A percentile compares a stretch with the other conserved stretches of the same genome.
Evolutionary conservation across 1,139 yeast genomes (phyloP).

Genomic region (Hanseniaspora gamundiae): DNA sequence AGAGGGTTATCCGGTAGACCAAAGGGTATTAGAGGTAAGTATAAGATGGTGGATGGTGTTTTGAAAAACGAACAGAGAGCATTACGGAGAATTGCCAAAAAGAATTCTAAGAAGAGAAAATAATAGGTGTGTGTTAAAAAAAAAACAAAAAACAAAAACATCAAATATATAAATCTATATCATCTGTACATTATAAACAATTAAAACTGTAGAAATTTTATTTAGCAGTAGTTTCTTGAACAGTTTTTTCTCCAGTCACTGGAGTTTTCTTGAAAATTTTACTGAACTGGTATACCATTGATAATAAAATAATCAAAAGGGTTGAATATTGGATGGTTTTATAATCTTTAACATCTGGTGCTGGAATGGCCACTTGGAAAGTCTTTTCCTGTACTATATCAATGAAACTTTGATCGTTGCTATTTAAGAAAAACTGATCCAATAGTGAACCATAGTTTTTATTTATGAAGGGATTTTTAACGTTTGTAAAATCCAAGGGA

Average conservation of each 20-base stretch:
- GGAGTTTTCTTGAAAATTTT: slow-evolving; percentile 16
- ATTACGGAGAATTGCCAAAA: slow-evolving; percentile 77
- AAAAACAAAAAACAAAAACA: too few relatives aligned
- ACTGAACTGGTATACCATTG: slow-evolving; percentile 24
- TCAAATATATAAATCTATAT: too few relatives aligned
- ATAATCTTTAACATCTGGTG: slow-evolving; percentile 22
- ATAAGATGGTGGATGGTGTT: slow-evolving; percentile 98
- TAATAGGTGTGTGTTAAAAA: neutral
- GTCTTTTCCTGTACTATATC: slow-evolving; percentile 21
- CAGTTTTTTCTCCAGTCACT: neutral
- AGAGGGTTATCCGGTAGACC: slow-evolving; percentile 92
- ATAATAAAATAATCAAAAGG: slow-evolving; percentile 20
- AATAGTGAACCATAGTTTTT: slow-evolving; percentile 5
- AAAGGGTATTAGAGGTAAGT: slow-evolving; percentile 90
- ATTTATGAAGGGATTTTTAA: slow-evolving; percentile 3
- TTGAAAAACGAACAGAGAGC: slow-evolving; percentile 97
- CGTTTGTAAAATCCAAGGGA: neutral
- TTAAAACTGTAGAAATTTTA: too few relatives aligned
- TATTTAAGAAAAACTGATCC: slow-evolving; percentile 19
- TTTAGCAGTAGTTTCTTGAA: neutral
- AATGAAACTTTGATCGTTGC: slow-evolving; percentile 14
- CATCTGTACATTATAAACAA: neutral
- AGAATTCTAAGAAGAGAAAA: slow-evolving; percentile 38
- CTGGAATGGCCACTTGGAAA: slow-evolving; percentile 26
- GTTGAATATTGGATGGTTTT: slow-evolving; percentile 24